Evolutionary conservation across 2,329 filamentous ascomycete genomes (phyloP).

Genomic region (Neonectria magnoliae): DNA sequence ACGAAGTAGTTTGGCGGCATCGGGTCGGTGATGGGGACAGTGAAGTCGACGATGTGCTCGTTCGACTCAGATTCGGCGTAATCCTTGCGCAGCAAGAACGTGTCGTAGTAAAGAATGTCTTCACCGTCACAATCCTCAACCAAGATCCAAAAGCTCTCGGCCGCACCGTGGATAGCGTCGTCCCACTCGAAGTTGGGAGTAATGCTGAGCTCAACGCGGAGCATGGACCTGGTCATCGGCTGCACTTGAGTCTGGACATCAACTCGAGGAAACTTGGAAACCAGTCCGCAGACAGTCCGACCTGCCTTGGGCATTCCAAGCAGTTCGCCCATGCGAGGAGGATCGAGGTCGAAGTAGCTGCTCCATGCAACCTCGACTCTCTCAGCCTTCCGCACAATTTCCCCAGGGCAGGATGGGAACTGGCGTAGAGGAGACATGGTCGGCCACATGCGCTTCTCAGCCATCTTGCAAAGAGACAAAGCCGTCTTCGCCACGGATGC

Average conservation of each 20-base stretch:
- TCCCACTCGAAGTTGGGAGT: conserved; percentile 98
- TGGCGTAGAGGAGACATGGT: conserved; percentile 97
- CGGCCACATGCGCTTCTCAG: conserved; percentile 99
- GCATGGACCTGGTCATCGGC: conserved; percentile 92
- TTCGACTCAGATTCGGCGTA: conserved; percentile 88
- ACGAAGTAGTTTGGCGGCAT: conserved; percentile 99
- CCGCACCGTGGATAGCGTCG: conserved; percentile 83
- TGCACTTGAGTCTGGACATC: conserved; percentile 95
- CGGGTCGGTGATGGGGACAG: conserved; percentile 94
- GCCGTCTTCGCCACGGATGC: conserved; percentile 91
- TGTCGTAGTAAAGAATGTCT: conserved; percentile 93
- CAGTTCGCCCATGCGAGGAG: conserved; percentile 94
- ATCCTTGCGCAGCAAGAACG: conserved; percentile 89
- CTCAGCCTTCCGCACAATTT: conserved; percentile 92
- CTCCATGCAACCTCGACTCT: conserved; percentile 93
- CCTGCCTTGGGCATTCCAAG: conserved; percentile 91
- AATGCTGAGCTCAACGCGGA: conserved; percentile 89
- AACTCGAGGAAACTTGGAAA: conserved; percentile 91
- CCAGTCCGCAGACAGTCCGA: conserved; percentile 82
- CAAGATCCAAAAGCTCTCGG: conserved; percentile 96
- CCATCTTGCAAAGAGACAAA: conserved; percentile 97
- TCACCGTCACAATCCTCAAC: conserved; percentile 98
- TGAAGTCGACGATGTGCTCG: conserved; percentile 95
- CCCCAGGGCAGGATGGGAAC: conserved; percentile 82
- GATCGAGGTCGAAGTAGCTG: conserved; percentile 95